A percentile compares a stretch with the other conserved stretches of the same genome.
Conservation (phyloP, 352 stramenopile genomes). For the Pythium sukuiense region DNA sequence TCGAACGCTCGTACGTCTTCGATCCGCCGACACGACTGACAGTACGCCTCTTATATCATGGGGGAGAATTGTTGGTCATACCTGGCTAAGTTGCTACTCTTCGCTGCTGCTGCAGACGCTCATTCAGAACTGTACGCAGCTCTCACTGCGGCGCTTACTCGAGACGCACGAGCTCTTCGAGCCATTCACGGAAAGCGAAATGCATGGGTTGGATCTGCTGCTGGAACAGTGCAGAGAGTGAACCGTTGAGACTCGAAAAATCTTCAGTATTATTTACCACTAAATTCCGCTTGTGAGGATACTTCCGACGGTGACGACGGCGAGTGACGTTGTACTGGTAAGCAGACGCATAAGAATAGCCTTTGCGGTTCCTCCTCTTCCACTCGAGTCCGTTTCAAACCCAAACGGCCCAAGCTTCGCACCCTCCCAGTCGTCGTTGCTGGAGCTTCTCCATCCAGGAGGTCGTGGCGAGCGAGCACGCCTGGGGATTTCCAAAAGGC, state of each 20-base stretch:
- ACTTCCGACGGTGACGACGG: neutral
- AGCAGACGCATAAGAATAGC: neutral
- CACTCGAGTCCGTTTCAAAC: neutral
- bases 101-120: neutral
- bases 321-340: neutral
- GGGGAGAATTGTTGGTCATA: too few species aligned
- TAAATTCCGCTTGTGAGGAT: neutral
- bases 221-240: conserved; percentile 3
- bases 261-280: too few species aligned
- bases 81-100: neutral
- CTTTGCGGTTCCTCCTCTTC: neutral
- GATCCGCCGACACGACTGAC: conserved; percentile 8
- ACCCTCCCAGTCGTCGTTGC: neutral
- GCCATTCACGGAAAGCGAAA: conserved; percentile 3
- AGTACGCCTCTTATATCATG: neutral
- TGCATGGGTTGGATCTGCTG: conserved; percentile 5
- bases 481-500: neutral
- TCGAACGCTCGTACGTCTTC: conserved; percentile 1
- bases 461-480: neutral
- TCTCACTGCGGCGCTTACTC: conserved; percentile 16
- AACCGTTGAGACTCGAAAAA: neutral
- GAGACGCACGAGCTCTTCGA: conserved; percentile 15
- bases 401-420: neutral
- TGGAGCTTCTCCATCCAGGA: neutral
- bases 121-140: conserved; percentile 7